These are phyloP conservation scores for Mayamaea pseudoterrestris DNA, from an alignment of 108 stramenopile species.

Conservation along the genomic window DNA sequence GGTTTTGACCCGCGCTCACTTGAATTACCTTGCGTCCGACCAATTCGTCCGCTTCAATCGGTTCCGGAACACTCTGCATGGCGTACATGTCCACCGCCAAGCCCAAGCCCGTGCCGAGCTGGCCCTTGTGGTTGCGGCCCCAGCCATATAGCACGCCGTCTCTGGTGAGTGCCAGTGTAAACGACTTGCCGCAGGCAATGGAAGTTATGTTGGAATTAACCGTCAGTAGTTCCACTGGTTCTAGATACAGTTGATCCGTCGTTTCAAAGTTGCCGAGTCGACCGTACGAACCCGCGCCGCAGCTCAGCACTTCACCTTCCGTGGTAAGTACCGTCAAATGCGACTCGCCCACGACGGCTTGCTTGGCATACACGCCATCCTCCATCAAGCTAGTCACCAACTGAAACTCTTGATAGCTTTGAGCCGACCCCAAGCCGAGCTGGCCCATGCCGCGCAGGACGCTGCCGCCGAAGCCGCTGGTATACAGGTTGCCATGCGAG, in stretches of 20 bases:
- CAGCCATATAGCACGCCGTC: conserved; percentile 70
- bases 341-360: conserved; percentile 60
- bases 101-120: conserved; percentile 73
- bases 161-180: conserved; percentile 52
- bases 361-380: conserved; percentile 55
- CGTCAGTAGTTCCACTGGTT: conserved; percentile 65
- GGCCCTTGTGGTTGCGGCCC: conserved; percentile 82
- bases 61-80: conserved; percentile 64
- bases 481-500: conserved; percentile 61
- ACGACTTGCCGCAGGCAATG: conserved; percentile 65
- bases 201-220: conserved; percentile 26
- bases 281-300: conserved; percentile 65
- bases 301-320: conserved; percentile 75
- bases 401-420: conserved; percentile 13
- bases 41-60: conserved; percentile 59
- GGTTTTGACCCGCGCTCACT: conserved; percentile 67
- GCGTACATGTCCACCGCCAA: conserved; percentile 82
- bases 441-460: conserved; percentile 49
- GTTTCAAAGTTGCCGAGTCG: conserved; percentile 73
- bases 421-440: conserved; percentile 58
- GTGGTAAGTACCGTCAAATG: conserved; percentile 76
- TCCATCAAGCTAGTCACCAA: conserved; percentile 61
- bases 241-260: conserved; percentile 63
- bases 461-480: conserved; percentile 63
- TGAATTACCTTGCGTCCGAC: conserved; percentile 37